Evolutionary conservation across 306 rosid species (phyloP).

Genomic region (Medicago truncatula): MtrunA17r5.0-ANR NC_053042.1:6158501-6159000

Average conservation of each 20-base stretch:
- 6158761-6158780: conserved; percentile 53
- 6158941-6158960: conserved; percentile 76
- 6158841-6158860: conserved; percentile 21
- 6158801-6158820: conserved; percentile 54
- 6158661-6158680: conserved; percentile 35
- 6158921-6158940: conserved; percentile 57
- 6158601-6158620: conserved; percentile 55
- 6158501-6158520: not conserved
- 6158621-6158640: conserved; percentile 43
- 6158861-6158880: conserved; percentile 49
- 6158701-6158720: conserved; percentile 47
- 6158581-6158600: conserved; percentile 61
- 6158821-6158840: conserved; percentile 22
- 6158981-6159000: conserved; percentile 78
- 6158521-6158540: not conserved
- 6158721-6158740: conserved; percentile 37
- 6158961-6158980: conserved; percentile 86
- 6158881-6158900: conserved; percentile 54
- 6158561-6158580: conserved; percentile 41
- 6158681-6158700: conserved; percentile 37
- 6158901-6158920: conserved; percentile 56
- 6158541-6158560: not conserved
- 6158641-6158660: conserved; percentile 39
- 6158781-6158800: conserved; percentile 61
- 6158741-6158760: not conserved